Conservation (phyloP, 2,329 filamentous ascomycete species). For the Scytalidium lignicola region DNA sequence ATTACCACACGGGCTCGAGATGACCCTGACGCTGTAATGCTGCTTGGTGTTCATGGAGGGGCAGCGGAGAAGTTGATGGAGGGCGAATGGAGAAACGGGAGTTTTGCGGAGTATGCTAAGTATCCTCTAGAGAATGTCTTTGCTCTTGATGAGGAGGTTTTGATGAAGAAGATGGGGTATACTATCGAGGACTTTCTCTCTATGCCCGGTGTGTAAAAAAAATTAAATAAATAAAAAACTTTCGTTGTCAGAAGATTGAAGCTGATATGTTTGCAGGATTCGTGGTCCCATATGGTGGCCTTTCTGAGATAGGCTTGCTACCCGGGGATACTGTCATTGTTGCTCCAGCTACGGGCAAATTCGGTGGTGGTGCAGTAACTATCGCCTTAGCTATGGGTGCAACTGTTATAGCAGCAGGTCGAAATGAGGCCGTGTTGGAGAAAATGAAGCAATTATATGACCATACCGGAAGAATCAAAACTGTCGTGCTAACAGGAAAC, state of each 20-base stretch:
- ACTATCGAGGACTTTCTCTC: constrained; percentile 7
- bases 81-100: constrained; percentile 27
- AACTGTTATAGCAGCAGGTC: constrained; percentile 41
- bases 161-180: constrained; percentile 9
- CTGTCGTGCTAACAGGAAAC: constrained; percentile 12
- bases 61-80: constrained; percentile 21
- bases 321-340: constrained; percentile 40
- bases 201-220: constrained; percentile 1
- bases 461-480: constrained; percentile 19
- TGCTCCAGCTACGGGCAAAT: constrained; percentile 39
- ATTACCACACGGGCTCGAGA: constrained; percentile 29
- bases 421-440: constrained; percentile 31
- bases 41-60: constrained; percentile 20
- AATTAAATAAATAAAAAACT: too few relatives aligned
- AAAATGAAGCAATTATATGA: background rate
- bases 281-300: constrained; percentile 32
- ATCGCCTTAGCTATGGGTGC: constrained; percentile 42
- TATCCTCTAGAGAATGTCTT: constrained; percentile 30
- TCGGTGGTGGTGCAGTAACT: constrained; percentile 36
- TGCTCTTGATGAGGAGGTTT: constrained; percentile 25
- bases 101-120: constrained; percentile 28
- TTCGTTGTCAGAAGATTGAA: too few relatives aligned
- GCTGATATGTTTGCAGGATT: too few relatives aligned
- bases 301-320: constrained; percentile 35
- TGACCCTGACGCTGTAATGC: constrained; percentile 22